Percentiles rank a stretch among this genome's conserved stretches.
These are phyloP conservation scores for Aureobasidium melanogenum DNA, from an alignment of 2,329 filamentous ascomycete genomes.

Conservation along the genomic window DNA sequence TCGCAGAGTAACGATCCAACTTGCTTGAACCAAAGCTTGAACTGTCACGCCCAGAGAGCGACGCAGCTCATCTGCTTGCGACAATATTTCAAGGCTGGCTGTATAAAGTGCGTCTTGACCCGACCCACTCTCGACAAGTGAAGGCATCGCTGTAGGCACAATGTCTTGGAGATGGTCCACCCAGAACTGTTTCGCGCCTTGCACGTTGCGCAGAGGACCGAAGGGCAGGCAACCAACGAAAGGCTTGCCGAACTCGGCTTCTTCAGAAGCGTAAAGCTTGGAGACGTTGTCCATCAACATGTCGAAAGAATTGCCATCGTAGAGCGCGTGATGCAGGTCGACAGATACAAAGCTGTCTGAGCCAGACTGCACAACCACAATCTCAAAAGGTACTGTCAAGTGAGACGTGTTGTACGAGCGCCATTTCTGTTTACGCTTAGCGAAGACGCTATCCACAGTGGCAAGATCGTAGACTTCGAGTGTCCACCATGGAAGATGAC, in stretches of 20 bases:
- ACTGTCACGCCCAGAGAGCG: slow-evolving; percentile 60
- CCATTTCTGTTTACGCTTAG: slow-evolving; percentile 42
- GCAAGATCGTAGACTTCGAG: slow-evolving; percentile 37
- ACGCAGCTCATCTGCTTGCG: slow-evolving; percentile 39
- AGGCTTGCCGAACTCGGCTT: slow-evolving; percentile 33
- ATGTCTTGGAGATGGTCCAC: slow-evolving; percentile 41
- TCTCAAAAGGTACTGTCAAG: slow-evolving; percentile 44
- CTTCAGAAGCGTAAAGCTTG: slow-evolving; percentile 38
- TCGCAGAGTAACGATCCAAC: slow-evolving; percentile 52
- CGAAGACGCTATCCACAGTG: slow-evolving; percentile 27
- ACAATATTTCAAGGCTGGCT: slow-evolving; percentile 36
- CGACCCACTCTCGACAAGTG: slow-evolving; percentile 17
- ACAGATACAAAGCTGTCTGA: slow-evolving; percentile 42
- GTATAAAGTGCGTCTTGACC: slow-evolving; percentile 17
- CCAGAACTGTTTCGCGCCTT: slow-evolving; percentile 61
- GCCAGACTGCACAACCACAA: slow-evolving; percentile 34
- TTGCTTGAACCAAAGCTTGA: slow-evolving; percentile 71
- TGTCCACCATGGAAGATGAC: slow-evolving; percentile 12
- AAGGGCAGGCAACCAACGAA: slow-evolving; percentile 61
- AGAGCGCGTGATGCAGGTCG: slow-evolving; percentile 76
- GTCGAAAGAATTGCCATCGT: slow-evolving; percentile 72
- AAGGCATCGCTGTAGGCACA: slow-evolving; percentile 23
- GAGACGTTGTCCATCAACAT: slow-evolving; percentile 55
- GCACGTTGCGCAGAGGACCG: slow-evolving; percentile 52
- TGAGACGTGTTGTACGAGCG: slow-evolving; percentile 41